Evolutionary conservation across 75 land plant species (phyloP), one percentile per base, ranked within the genome.

Genomic region (Chamaecyparis obtusa): DNA sequence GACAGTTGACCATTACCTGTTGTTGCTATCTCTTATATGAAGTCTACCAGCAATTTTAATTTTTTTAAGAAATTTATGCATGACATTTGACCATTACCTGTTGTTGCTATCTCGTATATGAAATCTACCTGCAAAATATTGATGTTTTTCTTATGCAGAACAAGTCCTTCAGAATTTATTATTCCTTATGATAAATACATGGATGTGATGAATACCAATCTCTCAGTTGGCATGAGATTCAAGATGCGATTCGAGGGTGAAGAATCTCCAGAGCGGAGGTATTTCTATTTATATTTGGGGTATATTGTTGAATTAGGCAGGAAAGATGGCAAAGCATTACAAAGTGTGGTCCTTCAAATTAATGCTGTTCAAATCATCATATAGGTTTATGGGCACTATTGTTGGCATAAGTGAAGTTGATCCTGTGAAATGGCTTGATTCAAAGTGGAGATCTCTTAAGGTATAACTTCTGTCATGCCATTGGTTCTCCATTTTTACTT

Each of bases 121-220:
- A 27, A 46, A 15, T n/a, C 27, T 81, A 10, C 15, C 49, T 24
- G 54, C 54, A 81, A 81, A 33, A n/a, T 81, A 11, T 46, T 81
- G 46, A 81, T 86, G 14, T 32, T 30, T 67, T 14, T 89, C 30
- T 88, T 89, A 4, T 87, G 79, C 93, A 95, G 98, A 92, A 91
- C 94, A 71, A 93, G 97, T 84, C 95, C 97, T 30, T 87, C 98
- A 27, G 97, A 94, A 55, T 96, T 96, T 85, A 94, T 96, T n/a
- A 86, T 95, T 51, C 93, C 96, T 36, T 93, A 88, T 83, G 84
- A 88, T 83, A 92, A 92, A 78, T 96, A 91, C 83, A 86, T 88
- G 88, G 92, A 91, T 83, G 91, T 93, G 27, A 35, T 89, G 36
- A 88, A 88, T 57, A 88, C n/a, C 82, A 87, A 86, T 41, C 86